Evolutionary conservation across 169 alveolate species (phyloP), one percentile per base, ranked within the genome.

Genomic region (Perkinsus marinus): DNA sequence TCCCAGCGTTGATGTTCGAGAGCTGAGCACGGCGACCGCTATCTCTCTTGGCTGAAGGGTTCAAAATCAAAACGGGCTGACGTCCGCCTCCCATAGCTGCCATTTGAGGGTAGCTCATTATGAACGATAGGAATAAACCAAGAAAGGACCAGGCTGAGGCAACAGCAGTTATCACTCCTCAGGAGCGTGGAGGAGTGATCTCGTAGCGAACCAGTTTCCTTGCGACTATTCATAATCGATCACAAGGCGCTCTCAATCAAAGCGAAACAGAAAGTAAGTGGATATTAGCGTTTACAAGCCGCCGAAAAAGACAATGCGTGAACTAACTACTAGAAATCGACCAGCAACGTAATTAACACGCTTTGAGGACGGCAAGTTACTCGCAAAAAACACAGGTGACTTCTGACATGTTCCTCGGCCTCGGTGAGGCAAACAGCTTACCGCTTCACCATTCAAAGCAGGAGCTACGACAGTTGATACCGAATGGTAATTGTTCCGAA

Each of bases 21-120:
- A 96, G 91, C 93, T 96, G 98, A 39, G 97, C 97, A 91, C 94
- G 95, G 46, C 97, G 93, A 39, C 96, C 98, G 90, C 94, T 95
- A 79, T 96, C 98, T 94, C 96, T 94, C 93, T 95, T 95, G 38
- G 96, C 93, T 91, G 95, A 92, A 30, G 96, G 97, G 89, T 95
- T 96, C 92, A 96, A 96, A 69, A 96, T 97, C 91, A 96, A 90
- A 39, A 95, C 97, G 91, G 94, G 94, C 79, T 43, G 95, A 57
- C 79, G 79, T 57, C 79, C 79, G 79, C 79, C 79, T 57, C 79
- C 79, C 79, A 57, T 57, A 16, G 79, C 30, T 57, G 79, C 79
- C 79, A 57, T 57, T 57, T 57, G 79, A 57, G 79, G 79, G 22
- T 57, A 57, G 79, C 79, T 57, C 79, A 57, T 57, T 57, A 57